phyloP scores from a whole-genome alignment of 2,329 filamentous ascomycete genomes.

The Pestalotiopsis sp. region DNA sequence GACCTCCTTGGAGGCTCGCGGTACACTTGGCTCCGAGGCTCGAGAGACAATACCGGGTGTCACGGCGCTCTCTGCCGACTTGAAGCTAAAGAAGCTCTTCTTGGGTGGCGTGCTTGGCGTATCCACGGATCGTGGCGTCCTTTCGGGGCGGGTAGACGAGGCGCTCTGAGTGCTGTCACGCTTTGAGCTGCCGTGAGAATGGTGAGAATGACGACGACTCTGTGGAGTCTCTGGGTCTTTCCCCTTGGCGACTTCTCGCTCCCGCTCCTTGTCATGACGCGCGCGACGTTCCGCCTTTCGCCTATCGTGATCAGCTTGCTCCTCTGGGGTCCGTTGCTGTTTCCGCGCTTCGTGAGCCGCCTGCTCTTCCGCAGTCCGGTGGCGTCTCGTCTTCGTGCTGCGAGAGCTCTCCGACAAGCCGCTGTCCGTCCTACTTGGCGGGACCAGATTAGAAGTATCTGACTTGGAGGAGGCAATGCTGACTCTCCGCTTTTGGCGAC shows the following conservation, averaged over 20 bases:
- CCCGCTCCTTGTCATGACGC: slow-evolving; percentile 8
- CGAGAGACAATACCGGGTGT: background rate
- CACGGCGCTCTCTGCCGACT: slow-evolving; percentile 7
- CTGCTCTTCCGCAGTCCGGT: slow-evolving; percentile 12
- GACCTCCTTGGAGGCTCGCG: slow-evolving; percentile 6
- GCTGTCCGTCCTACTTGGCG: slow-evolving; percentile 13
- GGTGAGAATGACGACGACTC: slow-evolving; percentile 13
- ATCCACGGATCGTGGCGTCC: background rate
- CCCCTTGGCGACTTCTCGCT: slow-evolving; percentile 5
- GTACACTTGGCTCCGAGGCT: slow-evolving; percentile 4
- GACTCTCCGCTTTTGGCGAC: slow-evolving; percentile 11
- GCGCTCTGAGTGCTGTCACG: slow-evolving; percentile 11
- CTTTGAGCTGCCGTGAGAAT: slow-evolving; percentile 12
- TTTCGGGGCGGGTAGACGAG: slow-evolving; percentile 7
- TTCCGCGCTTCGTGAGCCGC: slow-evolving; percentile 1
- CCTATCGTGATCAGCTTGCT: slow-evolving; percentile 14
- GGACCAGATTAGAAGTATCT: slow-evolving; percentile 12
- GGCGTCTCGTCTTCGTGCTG: background rate
- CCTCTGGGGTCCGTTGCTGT: slow-evolving; percentile 3
- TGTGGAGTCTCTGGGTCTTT: slow-evolving; percentile 14
- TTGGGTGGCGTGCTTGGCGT: background rate
- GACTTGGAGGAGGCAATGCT: slow-evolving; percentile 14
- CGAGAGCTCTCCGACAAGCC: slow-evolving; percentile 8
- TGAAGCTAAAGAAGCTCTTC: slow-evolving; percentile 16
- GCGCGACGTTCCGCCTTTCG: slow-evolving; percentile 13